Evolutionary conservation across 495 filamentous ascomycete genomes (phyloP), one percentile per base, ranked within the genome.

Genomic region (Aspergillus steynii): DNA sequence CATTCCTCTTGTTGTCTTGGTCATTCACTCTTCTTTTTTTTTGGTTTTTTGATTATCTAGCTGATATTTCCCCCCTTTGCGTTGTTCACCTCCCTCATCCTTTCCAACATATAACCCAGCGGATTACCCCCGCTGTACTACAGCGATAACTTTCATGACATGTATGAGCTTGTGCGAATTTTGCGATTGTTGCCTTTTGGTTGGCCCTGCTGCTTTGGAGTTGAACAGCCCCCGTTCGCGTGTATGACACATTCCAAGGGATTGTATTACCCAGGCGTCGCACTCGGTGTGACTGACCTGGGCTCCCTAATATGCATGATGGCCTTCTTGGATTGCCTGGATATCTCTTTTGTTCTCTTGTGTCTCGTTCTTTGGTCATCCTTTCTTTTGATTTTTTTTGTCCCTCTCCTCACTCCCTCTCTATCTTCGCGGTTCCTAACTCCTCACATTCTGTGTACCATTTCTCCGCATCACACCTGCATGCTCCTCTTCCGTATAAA

Each of bases 81-180:
- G 27, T 37, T 29, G 51, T 27, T 47, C 12, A 20, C 31, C 26
- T 14, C 10, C 25, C 42, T 28, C 26, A 12, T 46, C 54, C 25
- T 29, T 14, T 9, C 15, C 15, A 20, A 27, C 42, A 27, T 56
- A 49, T 37, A 20, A 51, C 26, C 59, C 12, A 48, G 56, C 57
- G 60, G 47, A 61, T 14, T 59, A 48, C 37, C 55, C 58, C 57
- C 47, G 67, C 67, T 62, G 50, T 54, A 56, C 50, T 58, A 20
- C 67, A 64, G 61, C 53, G 53, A 63, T 60, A 53, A 63, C 51
- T 57, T 64, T 75, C 67, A 78, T 68, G 73, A 72, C 71, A 74
- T 75, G 71, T 74, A 78, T 68, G 75, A 75, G 71, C 72, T 67
- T 71, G 72, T 71, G 75, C 71, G 72, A 69, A 71, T 73, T 72